Base-by-base conservation (phyloP, 2,329 filamentous ascomycete genomes). In the Penicillium sclerotiorum region DNA sequence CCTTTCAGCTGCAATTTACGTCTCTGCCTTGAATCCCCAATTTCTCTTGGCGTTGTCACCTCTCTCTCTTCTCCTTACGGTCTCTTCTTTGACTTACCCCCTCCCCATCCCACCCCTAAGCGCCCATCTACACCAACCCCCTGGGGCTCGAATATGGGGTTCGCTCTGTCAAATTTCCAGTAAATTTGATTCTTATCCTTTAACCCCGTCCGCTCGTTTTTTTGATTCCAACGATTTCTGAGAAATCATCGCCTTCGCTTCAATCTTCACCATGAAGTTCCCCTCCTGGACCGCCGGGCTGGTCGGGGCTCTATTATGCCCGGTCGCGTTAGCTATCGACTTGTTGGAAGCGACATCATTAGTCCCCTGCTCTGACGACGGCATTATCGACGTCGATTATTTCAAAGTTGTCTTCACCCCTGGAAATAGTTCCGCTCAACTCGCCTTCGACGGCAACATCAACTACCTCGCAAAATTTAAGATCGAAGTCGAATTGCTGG, bases 401-500 rank as follows among this genome's bases (percentile, higher is more conserved):
- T 56, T 61, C 45, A 66, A 78, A 32, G 64, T 77, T 1, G 23
- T 66, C 0, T 63, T 80, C 4, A 66, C 67, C 13, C 75, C 72
- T 0, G 75, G 74, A 5, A 76, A 78, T 51, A 78, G 77, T 49
- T 69, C 68, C 0, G 57, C 71, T 1, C 53, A 35, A 3, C 36
- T 65, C 70, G 81, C 89, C 65, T 85, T 96, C 59, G 82, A 88
- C 50, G 90, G 89, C 54, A 86, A 89, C 23, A 94, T 91, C n/a
- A 87, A 88, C 25, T 88, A 96, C 51, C 81, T 87, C 61, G 90
- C 89, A 62, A 88, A 88, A 67, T 87, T 96, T 55, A 80, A 81
- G 27, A 91, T 94, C 61, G 85, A 91, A 56, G 67, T 95, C 47
- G 72, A 84, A 50, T 81, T 95, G 59, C 81, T 86, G 52, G 92